A percentile compares a stretch with the other conserved stretches of the same genome.
phyloP scores from a whole-genome alignment of 306 rosid genomes.

The Begonia masoniana region DNA sequence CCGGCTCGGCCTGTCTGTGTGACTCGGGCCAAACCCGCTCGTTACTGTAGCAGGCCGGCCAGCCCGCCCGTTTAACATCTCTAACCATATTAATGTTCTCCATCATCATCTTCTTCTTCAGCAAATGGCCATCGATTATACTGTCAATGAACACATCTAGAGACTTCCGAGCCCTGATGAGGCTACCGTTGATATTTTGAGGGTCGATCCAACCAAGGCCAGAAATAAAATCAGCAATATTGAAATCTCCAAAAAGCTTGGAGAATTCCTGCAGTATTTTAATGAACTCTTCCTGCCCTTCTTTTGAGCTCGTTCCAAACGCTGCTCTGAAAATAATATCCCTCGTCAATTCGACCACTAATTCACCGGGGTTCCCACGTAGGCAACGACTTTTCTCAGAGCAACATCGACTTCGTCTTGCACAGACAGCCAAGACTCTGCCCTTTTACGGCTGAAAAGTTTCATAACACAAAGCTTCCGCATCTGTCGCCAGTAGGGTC shows the following conservation, averaged over 20 bases:
- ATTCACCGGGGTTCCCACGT: constrained; percentile 22
- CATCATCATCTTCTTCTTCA: constrained; percentile 15
- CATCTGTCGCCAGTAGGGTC: constrained; percentile 95
- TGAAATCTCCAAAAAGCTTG: constrained; percentile 69
- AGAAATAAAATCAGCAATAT: constrained; percentile 61
- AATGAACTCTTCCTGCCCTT: constrained; percentile 63
- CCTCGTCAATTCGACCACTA: constrained; percentile 49
- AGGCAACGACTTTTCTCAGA: constrained; percentile 9
- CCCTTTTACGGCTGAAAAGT: constrained; percentile 70
- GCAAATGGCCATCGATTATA: constrained; percentile 54
- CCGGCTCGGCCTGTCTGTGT: no score
- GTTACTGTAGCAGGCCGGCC: no score
- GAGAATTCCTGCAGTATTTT: constrained; percentile 69
- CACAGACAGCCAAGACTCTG: constrained; percentile 74
- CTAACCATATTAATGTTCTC: neutral
- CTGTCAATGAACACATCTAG: constrained; percentile 50
- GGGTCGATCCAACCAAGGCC: constrained; percentile 47
- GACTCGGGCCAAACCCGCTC: no score
- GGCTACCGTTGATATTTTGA: constrained; percentile 40
- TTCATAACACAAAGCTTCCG: constrained; percentile 73
- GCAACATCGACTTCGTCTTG: constrained; percentile 53
- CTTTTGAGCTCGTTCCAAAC: constrained; percentile 39
- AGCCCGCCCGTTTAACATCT: no score
- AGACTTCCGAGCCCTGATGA: constrained; percentile 33
- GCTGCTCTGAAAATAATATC: constrained; percentile 70